Conservation (phyloP, 2,329 filamentous ascomycete species). For the Xylariaceae sp. region DNA sequence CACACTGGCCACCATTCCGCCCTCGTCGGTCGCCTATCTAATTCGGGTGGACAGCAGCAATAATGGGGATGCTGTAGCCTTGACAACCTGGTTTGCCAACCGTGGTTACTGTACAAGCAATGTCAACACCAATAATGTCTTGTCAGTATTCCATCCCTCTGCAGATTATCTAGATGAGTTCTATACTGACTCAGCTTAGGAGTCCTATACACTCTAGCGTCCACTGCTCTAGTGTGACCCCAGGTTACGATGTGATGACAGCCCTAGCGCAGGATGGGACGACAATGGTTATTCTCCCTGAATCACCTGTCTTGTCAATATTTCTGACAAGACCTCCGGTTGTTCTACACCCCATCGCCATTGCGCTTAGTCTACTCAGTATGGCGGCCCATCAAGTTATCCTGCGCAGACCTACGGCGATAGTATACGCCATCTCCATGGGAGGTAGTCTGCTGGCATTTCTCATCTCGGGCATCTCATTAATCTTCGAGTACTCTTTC, state of each 20-base stretch:
- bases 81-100: conserved; percentile 24
- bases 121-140: not conserved
- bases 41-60: conserved; percentile 13
- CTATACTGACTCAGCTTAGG: not conserved
- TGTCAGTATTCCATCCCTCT: conserved; percentile 11
- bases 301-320: not conserved
- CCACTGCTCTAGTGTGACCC: not conserved
- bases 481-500: conserved; percentile 15
- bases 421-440: conserved; percentile 11
- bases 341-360: conserved; percentile 11
- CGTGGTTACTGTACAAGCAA: conserved; percentile 21
- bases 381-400: conserved; percentile 17
- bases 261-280: not conserved
- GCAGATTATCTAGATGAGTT: not conserved
- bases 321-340: conserved; percentile 9
- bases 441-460: conserved; percentile 8
- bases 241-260: conserved; percentile 13
- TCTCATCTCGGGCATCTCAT: conserved; percentile 13
- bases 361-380: conserved; percentile 11
- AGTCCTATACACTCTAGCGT: not conserved
- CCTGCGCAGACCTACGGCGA: not conserved
- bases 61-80: not conserved
- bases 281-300: not conserved
- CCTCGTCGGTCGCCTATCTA: conserved; percentile 19
- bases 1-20: conserved; percentile 4